Conservation (phyloP, 2,329 filamentous ascomycete genomes). For the Nigrospora osmanthi region DNA sequence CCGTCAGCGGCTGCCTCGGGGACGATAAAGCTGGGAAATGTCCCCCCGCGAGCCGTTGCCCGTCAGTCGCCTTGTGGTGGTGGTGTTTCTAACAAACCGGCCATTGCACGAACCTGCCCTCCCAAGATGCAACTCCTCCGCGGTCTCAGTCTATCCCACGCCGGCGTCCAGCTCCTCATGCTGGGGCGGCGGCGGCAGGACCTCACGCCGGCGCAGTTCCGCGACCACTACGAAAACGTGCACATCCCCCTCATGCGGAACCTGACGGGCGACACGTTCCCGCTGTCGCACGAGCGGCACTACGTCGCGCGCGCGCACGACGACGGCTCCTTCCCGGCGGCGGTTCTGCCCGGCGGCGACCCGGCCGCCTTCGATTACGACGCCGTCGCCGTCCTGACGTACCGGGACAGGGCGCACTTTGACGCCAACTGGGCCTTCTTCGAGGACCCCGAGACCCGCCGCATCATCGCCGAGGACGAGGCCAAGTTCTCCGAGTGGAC, state of each 20-base stretch:
- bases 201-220: slow-evolving; percentile 13
- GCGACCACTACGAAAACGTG: slow-evolving; percentile 13
- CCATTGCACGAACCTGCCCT: background rate
- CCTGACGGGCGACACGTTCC: slow-evolving; percentile 12
- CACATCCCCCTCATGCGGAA: slow-evolving; percentile 14
- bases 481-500: slow-evolving; percentile 6
- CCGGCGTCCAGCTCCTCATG: background rate
- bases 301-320: slow-evolving; percentile 8
- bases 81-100: background rate
- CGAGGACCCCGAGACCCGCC: background rate
- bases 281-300: slow-evolving; percentile 10
- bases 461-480: slow-evolving; percentile 3
- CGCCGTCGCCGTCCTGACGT: slow-evolving; percentile 12
- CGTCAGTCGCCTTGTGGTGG: background rate
- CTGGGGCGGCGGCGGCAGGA: slow-evolving; percentile 3
- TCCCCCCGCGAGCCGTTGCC: too few species aligned
- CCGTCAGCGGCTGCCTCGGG: background rate
- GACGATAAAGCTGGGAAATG: too few species aligned
- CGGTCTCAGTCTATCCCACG: background rate
- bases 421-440: slow-evolving; percentile 7
- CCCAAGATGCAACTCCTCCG: background rate
- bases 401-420: slow-evolving; percentile 7
- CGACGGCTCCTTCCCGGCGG: slow-evolving; percentile 3
- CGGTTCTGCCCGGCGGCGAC: slow-evolving; percentile 7
- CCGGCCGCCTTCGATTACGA: slow-evolving; percentile 11